These are phyloP conservation scores for Lichtheimia corymbifera DNA, from an alignment of 371 early-diverging fungal genomes.

Conservation along the genomic window DNA sequence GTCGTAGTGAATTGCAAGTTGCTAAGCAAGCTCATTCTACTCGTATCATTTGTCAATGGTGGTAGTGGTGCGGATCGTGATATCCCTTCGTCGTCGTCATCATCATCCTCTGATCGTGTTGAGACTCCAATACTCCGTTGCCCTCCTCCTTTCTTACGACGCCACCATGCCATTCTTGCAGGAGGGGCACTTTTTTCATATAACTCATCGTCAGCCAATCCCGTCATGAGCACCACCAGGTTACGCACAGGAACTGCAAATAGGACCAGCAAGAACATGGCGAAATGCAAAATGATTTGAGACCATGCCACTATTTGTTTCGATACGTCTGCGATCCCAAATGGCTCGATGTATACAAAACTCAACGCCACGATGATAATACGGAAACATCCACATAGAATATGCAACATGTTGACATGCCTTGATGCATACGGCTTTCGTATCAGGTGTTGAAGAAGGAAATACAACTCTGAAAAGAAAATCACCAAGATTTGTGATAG, in stretches of 20 bases:
- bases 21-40: too few species aligned
- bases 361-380: slow-evolving; percentile 29
- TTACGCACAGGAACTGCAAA: slow-evolving; percentile 28
- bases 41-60: too few species aligned
- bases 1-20: too few species aligned
- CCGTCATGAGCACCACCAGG: slow-evolving; percentile 22
- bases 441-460: slow-evolving; percentile 14
- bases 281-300: slow-evolving; percentile 37
- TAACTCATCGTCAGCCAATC: slow-evolving; percentile 20
- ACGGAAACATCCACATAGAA: slow-evolving; percentile 24
- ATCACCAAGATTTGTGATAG: slow-evolving; percentile 38
- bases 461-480: slow-evolving; percentile 25
- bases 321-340: slow-evolving; percentile 14
- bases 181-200: slow-evolving; percentile 23
- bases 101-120: too few species aligned
- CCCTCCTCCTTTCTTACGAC: not conserved
- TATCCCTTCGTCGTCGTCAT: too few species aligned
- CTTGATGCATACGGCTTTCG: slow-evolving; percentile 34
- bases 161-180: slow-evolving; percentile 26
- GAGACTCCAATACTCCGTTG: too few species aligned
- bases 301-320: slow-evolving; percentile 41
- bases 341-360: slow-evolving; percentile 22
- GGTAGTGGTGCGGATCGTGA: too few species aligned
- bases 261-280: slow-evolving; percentile 27
- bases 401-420: slow-evolving; percentile 29